These are phyloP conservation scores for Kodamaea leandrae DNA, from an alignment of 805 yeast species.

Conservation along the genomic window DNA sequence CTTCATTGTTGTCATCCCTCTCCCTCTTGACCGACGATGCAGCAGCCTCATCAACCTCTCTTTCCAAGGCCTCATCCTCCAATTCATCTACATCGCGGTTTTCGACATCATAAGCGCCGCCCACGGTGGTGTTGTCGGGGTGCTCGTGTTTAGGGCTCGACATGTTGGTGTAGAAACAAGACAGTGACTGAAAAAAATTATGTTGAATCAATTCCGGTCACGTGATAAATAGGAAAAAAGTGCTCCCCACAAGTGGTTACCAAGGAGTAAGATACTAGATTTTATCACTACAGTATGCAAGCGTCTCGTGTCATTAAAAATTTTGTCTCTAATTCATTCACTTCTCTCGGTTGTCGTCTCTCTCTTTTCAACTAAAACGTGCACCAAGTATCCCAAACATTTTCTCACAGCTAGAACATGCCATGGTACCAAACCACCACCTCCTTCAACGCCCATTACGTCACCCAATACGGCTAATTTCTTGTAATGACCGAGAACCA, in stretches of 20 bases:
- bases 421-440: constrained; percentile 58
- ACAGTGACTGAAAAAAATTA: constrained; percentile 1
- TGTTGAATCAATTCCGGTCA: neutral
- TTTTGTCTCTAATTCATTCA: neutral
- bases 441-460: constrained; percentile 29
- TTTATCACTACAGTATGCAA: neutral
- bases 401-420: constrained; percentile 69
- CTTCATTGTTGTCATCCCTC: constrained; percentile 18
- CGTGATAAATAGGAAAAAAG: neutral
- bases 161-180: constrained; percentile 5
- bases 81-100: constrained; percentile 12
- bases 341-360: neutral
- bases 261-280: too few species aligned
- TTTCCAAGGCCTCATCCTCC: constrained; percentile 16
- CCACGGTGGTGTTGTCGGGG: constrained; percentile 4
- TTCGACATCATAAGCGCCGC: constrained; percentile 3
- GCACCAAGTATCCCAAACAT: constrained; percentile 55
- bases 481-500: constrained; percentile 58
- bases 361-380: constrained; percentile 45
- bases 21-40: constrained; percentile 5
- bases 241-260: too few species aligned
- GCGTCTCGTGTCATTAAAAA: neutral
- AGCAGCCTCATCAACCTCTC: constrained; percentile 10
- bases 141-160: constrained; percentile 9
- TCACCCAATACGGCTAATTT: constrained; percentile 48